phyloP scores from a whole-genome alignment of 2,329 filamentous ascomycete species.

The Epichloe bromicola region DNA sequence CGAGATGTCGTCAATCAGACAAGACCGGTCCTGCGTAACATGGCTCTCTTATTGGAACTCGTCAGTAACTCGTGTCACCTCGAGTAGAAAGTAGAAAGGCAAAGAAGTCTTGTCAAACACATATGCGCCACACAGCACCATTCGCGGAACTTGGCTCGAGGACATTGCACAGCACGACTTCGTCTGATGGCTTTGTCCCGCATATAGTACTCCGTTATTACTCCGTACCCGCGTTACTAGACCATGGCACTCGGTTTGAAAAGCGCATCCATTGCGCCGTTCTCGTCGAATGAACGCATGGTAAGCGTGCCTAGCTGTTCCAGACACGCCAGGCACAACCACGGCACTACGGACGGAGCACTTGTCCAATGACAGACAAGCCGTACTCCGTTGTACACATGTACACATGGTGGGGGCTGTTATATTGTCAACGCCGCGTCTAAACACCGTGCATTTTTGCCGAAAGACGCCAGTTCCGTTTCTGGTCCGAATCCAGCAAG shows the following conservation, averaged over 20 bases:
- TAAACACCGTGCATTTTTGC: conserved; percentile 1
- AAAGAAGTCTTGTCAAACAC: neutral
- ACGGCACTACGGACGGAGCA: neutral
- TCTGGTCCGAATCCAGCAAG: too few relatives aligned
- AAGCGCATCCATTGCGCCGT: too few relatives aligned
- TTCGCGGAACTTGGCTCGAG: too few relatives aligned
- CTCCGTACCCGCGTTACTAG: too few relatives aligned
- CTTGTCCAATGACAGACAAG: neutral
- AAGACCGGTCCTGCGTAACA: neutral
- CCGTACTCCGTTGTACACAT: neutral
- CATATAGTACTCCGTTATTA: too few relatives aligned
- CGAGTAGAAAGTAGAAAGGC: neutral
- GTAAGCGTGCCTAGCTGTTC: too few relatives aligned
- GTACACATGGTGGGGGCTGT: neutral
- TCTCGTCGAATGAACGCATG: too few relatives aligned
- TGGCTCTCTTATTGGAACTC: neutral
- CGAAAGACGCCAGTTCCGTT: conserved; percentile 3
- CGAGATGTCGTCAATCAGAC: neutral
- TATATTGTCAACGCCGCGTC: conserved; percentile 1
- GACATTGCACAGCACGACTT: too few relatives aligned
- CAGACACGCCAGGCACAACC: neutral
- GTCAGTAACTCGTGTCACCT: neutral
- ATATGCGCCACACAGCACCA: neutral
- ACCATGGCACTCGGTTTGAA: too few relatives aligned
- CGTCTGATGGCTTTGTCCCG: too few relatives aligned